Evolutionary conservation across 345 rosid genomes (phyloP), one percentile per base, ranked within the genome.

Genomic region (Brassica nigra): DNA sequence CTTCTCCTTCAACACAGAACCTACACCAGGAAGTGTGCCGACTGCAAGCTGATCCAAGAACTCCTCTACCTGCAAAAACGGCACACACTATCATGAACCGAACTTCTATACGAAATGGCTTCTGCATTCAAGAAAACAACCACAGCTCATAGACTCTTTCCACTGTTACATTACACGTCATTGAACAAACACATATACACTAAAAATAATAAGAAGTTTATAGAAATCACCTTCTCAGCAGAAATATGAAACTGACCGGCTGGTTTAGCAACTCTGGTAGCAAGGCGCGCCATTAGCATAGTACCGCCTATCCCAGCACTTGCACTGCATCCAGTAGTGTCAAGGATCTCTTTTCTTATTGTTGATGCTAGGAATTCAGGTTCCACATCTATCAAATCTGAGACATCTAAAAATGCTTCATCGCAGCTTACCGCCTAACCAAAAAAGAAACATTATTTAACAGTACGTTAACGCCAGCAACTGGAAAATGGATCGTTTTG

Each of bases 211-310:
- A 55, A 70, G 37, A 37, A 12, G 1, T 70, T 69, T 55, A 23
- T 20, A 11, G 37, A 70, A 76, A 77, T 74, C 72, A 93, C 97
- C 89, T 34, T 84, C 70, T 85, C 90, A 74, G 85, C 77, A 75
- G 91, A 76, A 77, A 95, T 90, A 81, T 77, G 85, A 71, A 87
- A 90, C 84, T 95, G 99, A 79, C 99, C 97, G 75, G 92, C 81
- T 61, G 99, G 97, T 84, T 95, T 95, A 58, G 99, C 99, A 64
- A 87, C 82, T 78, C 90, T 87, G 44, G 99, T 95, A 80, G 99
- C 99, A 76, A 92, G 91, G 75, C 99, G 97, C 69, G 99, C 97
- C 88, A 95, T 83, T 6, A 95, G 94, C 97, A 95, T 95, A 83
- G 91, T 92, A 31, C 84, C 85, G 65, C 93, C 92, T 81, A 95